Evolutionary conservation across 441 rosid species (phyloP).

Genomic region (Adansonia madagascariensis): DNA sequence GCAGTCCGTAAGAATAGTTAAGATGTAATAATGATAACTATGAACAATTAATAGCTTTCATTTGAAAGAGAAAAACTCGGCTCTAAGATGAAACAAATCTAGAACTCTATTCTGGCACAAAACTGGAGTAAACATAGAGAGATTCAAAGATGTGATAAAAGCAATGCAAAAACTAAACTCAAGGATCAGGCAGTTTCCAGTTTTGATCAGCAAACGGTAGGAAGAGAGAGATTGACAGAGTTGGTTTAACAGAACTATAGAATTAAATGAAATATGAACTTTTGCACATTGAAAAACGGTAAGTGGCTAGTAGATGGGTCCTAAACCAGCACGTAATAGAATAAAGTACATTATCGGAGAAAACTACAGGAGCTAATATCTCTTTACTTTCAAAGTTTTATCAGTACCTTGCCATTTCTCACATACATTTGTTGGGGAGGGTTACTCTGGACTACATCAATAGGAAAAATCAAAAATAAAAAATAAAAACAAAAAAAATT

Average conservation of each 20-base stretch:
- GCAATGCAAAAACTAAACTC: not conserved
- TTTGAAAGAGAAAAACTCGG: not conserved
- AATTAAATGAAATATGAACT: not conserved
- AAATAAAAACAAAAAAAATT: not conserved
- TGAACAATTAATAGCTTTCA: not conserved
- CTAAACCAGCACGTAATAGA: constrained; percentile 1
- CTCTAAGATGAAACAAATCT: not conserved
- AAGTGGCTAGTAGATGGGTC: not conserved
- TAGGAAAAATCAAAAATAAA: not conserved
- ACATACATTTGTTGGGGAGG: not conserved
- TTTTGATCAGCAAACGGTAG: not conserved
- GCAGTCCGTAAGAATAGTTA: constrained; percentile 10
- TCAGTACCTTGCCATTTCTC: constrained; percentile 10
- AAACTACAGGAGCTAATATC: not conserved
- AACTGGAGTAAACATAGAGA: not conserved
- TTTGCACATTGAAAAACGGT: not conserved
- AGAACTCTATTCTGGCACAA: constrained; percentile 7
- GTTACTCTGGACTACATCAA: not conserved
- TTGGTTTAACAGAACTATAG: not conserved
- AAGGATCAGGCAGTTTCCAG: constrained; percentile 13
- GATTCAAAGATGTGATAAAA: not conserved
- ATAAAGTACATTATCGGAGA: not conserved
- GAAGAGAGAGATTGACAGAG: not conserved
- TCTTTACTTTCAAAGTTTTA: not conserved
- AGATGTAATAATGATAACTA: constrained; percentile 9